Base-by-base conservation (phyloP, 495 filamentous ascomycete species). In the Annulohypoxylon maeteangense region DNA sequence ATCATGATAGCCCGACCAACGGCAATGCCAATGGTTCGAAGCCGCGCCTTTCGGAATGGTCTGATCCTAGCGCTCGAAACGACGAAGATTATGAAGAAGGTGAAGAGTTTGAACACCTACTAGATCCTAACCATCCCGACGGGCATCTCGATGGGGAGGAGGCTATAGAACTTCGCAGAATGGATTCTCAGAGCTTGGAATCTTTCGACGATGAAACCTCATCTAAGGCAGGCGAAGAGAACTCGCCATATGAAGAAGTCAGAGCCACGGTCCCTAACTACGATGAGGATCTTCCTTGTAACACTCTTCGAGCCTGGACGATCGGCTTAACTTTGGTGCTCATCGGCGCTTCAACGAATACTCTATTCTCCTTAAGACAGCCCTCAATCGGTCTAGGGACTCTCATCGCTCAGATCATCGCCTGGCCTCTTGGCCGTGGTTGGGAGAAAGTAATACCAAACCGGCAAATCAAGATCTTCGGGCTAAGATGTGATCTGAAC, bases 181-280 rank as follows among this genome's bases (percentile, higher is more conserved):
- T 76, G 54, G 75, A 56, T 27, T 64, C 62, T n/a, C 66, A 66
- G 25, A 70, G 72, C 40, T 34, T 64, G 14, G 48, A 55, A 0
- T 76, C 75, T 5, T 77, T 79, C 59, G 78, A 82, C 58, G 79
- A 85, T 47, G 75, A 83, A 48, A 63, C 70, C 2, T 65, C 59
- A 7, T 27, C 62, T 12, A 77, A 78, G 45, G 40, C 58, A 7
- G 44, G 42, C 51, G 73, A 78, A 48, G 83, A 85, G 65, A 79
- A 93, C 75, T 93, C 91, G 3, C 90, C 90, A 0, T 93, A 93
- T 69, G 87, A 89, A 22, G 88, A 92, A 76, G 91, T 90, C 51
- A 82, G 87, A 31, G 87, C 87, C 11, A 85, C 87, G 10, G 88
- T 90, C 0, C 84, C 81, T 65, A 86, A 89, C 77, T 83, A 85